phyloP scores from a whole-genome alignment of 768 basidiomycete genomes.

The Daedaleopsis nitida region DNA sequence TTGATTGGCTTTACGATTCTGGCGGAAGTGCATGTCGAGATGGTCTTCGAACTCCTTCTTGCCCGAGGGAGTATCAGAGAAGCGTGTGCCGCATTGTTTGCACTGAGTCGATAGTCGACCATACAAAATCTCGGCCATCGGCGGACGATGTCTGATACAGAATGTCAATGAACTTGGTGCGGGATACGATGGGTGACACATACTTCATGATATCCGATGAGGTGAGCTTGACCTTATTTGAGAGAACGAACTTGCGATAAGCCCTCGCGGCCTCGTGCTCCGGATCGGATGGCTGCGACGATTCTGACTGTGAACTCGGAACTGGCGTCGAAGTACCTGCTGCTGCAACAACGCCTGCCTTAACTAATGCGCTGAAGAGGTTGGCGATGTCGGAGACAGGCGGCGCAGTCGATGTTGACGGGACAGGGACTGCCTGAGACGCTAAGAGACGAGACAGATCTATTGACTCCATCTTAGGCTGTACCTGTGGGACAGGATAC shows the following conservation, averaged over 20 bases:
- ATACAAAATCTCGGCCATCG: slow-evolving; percentile 69
- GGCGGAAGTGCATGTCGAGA: slow-evolving; percentile 94
- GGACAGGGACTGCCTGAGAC: slow-evolving; percentile 25
- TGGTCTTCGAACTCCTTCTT: slow-evolving; percentile 84
- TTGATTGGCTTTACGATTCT: slow-evolving; percentile 83
- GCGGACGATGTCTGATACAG: slow-evolving; percentile 54
- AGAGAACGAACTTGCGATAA: slow-evolving; percentile 63
- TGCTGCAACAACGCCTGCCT: slow-evolving; percentile 74
- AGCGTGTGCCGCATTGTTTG: slow-evolving; percentile 91
- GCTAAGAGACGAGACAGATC: slow-evolving; percentile 34
- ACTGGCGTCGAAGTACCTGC: slow-evolving; percentile 51
- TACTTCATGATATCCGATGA: slow-evolving; percentile 76
- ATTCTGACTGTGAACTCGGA: slow-evolving; percentile 36
- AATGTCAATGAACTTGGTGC: not conserved
- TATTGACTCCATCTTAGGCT: slow-evolving; percentile 34
- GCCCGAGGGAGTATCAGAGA: slow-evolving; percentile 69
- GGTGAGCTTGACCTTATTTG: slow-evolving; percentile 60
- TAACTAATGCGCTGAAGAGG: slow-evolving; percentile 68
- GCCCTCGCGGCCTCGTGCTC: slow-evolving; percentile 51
- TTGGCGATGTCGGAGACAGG: slow-evolving; percentile 48
- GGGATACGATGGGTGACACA: slow-evolving; percentile 21
- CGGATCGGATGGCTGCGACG: slow-evolving; percentile 36
- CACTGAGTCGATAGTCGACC: slow-evolving; percentile 79
- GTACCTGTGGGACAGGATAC: slow-evolving; percentile 27
- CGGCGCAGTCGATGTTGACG: slow-evolving; percentile 27